Evolutionary conservation across 768 basidiomycete species (phyloP), one percentile per base, ranked within the genome.

Genomic region (Lanmaoa pseudosensibilis): DNA sequence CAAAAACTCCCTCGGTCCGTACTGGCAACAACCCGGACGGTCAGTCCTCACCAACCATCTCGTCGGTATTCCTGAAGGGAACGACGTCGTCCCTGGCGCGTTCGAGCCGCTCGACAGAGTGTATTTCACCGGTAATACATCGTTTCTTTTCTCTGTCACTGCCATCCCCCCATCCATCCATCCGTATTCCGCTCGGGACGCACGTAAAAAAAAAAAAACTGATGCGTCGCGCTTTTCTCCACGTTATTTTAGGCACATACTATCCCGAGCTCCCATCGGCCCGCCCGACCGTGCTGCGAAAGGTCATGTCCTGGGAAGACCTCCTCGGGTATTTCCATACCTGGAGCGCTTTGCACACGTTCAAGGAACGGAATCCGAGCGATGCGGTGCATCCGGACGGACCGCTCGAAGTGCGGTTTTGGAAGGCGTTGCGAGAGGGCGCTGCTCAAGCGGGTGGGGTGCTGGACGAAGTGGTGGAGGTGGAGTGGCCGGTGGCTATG

Each of bases 291-390:
- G 75, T 88, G 56, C 73, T 93, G 73, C 76, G 71, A 21, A 83
- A 82, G 62, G 73, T 66, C 38, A 82, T 87, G 78, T 79, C 81
- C 0, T 89, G 87, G 88, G 76, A 79, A 13, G 83, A 83, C 54
- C 71, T 93, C 0, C 76, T 88, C 6, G 80, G 75, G 2, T 93
- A 92, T 66, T 74, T 93, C 19, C 76, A 82, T 46, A 90, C 90
- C 0, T 87, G 81, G 76, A 90, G 87, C 62, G 74, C 88, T 2
- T 71, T 90, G 47, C 83, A 88, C 57, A 83, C 81, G 13, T 92
- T 81, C 68, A 81, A 84, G 57, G 85, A 88, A 59, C 65, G 64
- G 12, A 78, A 84, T 65, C 87, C 88, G 0, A 77, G 81, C 32
- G 88, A 92, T 63, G 56, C 51, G 13, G 60, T 66, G 41, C 67